Percentiles rank a stretch among this genome's conserved stretches.
Conservation (phyloP, 2,329 filamentous ascomycete species). For the Pseudogymnoascus sp. region DNA sequence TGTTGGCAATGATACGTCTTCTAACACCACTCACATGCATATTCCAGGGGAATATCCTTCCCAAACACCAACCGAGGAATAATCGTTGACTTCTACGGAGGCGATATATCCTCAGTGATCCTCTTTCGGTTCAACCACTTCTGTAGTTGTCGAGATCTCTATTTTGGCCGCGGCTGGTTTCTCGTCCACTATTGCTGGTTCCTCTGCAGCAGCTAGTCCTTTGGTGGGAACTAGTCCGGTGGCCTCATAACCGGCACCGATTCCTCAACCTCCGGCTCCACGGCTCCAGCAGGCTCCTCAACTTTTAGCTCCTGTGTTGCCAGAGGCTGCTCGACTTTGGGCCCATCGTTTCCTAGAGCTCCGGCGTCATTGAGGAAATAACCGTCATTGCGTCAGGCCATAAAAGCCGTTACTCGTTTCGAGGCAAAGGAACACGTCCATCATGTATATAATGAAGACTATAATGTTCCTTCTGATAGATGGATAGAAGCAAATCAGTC, state of each 20-base stretch:
- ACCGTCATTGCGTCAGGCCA: background rate
- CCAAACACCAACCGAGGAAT: background rate
- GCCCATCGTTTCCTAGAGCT: background rate
- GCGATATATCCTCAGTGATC: background rate
- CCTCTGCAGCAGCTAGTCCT: background rate
- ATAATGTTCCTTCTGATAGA: background rate
- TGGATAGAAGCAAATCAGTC: background rate
- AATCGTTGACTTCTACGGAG: no score
- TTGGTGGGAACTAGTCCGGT: background rate
- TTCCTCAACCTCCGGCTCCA: no score
- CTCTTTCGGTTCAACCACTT: background rate
- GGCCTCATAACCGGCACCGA: background rate
- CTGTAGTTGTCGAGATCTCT: background rate
- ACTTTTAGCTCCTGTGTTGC: background rate
- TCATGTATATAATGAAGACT: background rate
- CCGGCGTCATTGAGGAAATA: background rate
- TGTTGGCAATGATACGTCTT: background rate
- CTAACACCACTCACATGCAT: background rate
- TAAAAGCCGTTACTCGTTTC: background rate
- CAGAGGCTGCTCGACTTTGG: background rate
- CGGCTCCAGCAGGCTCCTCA: background rate
- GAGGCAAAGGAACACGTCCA: background rate
- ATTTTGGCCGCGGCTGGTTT: background rate
- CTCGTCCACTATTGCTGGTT: background rate
- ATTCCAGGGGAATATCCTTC: slow-evolving; percentile 7